Conservation (phyloP, 768 basidiomycete genomes). For the Pisolithus marmoratus region DNA sequence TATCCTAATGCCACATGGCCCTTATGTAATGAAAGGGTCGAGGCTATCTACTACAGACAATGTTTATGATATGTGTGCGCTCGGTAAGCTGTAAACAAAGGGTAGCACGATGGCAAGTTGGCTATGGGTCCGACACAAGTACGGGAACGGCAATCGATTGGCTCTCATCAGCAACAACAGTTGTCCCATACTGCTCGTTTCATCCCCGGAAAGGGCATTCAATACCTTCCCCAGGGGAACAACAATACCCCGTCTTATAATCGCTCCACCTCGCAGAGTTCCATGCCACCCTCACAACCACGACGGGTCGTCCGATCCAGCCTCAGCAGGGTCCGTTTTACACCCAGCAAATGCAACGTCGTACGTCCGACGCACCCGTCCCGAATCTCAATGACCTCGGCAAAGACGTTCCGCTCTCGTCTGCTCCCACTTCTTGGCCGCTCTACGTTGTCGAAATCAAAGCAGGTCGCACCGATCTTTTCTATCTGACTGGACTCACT, state of each 20-base stretch:
- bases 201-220: conserved; percentile 61
- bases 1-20: too few relatives aligned
- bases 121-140: too few relatives aligned
- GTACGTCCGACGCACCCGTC: conserved; percentile 34
- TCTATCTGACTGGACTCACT: conserved; percentile 81
- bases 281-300: conserved; percentile 49
- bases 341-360: conserved; percentile 31
- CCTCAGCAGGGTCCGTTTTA: conserved; percentile 27
- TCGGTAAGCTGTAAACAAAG: too few relatives aligned
- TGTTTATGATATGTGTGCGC: too few relatives aligned
- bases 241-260: conserved; percentile 36
- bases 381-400: conserved; percentile 58
- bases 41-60: too few relatives aligned
- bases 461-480: conserved; percentile 91
- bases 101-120: too few relatives aligned
- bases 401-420: conserved; percentile 80
- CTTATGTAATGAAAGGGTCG: too few relatives aligned
- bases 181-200: conserved; percentile 50
- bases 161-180: too few relatives aligned
- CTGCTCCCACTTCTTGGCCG: conserved; percentile 80
- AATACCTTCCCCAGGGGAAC: conserved; percentile 41
- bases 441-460: conserved; percentile 98
- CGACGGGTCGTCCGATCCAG: conserved; percentile 22
- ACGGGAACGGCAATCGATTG: too few relatives aligned
- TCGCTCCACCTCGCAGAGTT: conserved; percentile 37